Percentiles rank a stretch among this genome's conserved stretches.
Evolutionary conservation across 2,329 filamentous ascomycete species (phyloP).

Genomic region (Ambrosiella cleistominuta): DNA sequence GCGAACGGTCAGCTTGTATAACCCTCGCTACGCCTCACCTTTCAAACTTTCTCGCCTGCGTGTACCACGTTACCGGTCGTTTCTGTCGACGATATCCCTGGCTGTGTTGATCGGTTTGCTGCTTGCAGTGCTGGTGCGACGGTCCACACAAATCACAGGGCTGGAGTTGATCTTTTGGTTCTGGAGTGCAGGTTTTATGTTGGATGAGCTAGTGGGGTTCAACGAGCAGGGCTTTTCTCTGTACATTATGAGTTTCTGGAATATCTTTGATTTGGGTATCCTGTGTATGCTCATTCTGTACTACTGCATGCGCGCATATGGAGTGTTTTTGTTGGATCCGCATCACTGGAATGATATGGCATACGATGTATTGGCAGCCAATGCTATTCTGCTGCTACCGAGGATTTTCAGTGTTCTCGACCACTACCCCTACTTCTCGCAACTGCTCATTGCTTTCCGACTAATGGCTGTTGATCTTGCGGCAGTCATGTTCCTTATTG

Average conservation of each 20-base stretch:
- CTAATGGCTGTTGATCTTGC: conserved; percentile 84
- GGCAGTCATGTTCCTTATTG: conserved; percentile 65
- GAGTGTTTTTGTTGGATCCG: conserved; percentile 63
- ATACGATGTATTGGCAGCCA: conserved; percentile 85
- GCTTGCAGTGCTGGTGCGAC: conserved; percentile 58
- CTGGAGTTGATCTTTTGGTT: conserved; percentile 90
- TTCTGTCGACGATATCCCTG: conserved; percentile 76
- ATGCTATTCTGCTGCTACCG: conserved; percentile 75
- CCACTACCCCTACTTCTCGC: conserved; percentile 91
- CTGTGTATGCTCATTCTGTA: conserved; percentile 71
- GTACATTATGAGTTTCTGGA: conserved; percentile 97
- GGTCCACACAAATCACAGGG: conserved; percentile 63
- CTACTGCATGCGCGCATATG: conserved; percentile 77
- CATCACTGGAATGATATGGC: conserved; percentile 64
- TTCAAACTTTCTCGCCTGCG: conserved; percentile 83
- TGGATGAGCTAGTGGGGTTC: conserved; percentile 89
- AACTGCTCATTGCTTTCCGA: conserved; percentile 80
- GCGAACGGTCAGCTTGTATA: conserved; percentile 71
- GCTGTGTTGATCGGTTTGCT: conserved; percentile 73
- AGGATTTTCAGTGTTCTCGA: conserved; percentile 85
- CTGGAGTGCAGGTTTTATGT: conserved; percentile 93
- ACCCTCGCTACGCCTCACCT: conserved; percentile 73
- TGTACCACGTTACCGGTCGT: conserved; percentile 79
- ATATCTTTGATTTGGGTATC: conserved; percentile 84
- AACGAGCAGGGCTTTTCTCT: conserved; percentile 92